Percentiles rank a stretch among this genome's conserved stretches.
Conservation (phyloP, 805 yeast genomes). For the Candida succiphila region DNA sequence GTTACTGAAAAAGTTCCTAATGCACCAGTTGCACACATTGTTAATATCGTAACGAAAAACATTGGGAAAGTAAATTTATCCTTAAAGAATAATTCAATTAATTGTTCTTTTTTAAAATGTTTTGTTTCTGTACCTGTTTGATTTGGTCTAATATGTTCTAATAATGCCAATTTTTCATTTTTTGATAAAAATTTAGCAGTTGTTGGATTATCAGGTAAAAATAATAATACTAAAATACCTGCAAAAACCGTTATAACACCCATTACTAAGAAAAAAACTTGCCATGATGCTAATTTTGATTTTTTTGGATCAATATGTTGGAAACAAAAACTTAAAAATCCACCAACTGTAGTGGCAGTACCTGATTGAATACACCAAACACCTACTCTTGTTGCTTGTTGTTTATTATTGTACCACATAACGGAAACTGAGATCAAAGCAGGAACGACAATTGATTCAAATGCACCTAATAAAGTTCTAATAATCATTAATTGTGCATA, state of each 20-base stretch:
- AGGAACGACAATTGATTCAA: conserved; percentile 43
- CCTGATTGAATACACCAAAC: conserved; percentile 34
- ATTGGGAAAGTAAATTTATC: conserved; percentile 22
- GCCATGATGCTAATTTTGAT: conserved; percentile 47
- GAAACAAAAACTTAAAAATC: conserved; percentile 49
- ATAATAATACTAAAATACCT: conserved; percentile 36
- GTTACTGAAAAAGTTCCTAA: conserved; percentile 30
- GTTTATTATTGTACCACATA: conserved; percentile 34
- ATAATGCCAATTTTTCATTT: conserved; percentile 23
- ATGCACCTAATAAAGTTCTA: conserved; percentile 35
- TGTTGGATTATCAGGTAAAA: conserved; percentile 48
- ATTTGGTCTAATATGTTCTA: conserved; percentile 15
- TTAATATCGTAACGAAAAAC: conserved; percentile 30
- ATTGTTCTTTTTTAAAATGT: conserved; percentile 18
- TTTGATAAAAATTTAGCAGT: conserved; percentile 28
- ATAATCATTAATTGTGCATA: conserved; percentile 32
- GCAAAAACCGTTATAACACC: conserved; percentile 49
- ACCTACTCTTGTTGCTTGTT: conserved; percentile 30
- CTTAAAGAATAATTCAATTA: conserved; percentile 13
- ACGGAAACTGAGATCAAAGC: conserved; percentile 40
- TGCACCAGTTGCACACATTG: conserved; percentile 21
- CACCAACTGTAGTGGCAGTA: conserved; percentile 38
- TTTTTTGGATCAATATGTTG: conserved; percentile 19
- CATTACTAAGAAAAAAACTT: conserved; percentile 43
- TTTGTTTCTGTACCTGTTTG: conserved; percentile 16